phyloP scores from a whole-genome alignment of 306 rosid species.

The Purshia tridentata region DNA sequence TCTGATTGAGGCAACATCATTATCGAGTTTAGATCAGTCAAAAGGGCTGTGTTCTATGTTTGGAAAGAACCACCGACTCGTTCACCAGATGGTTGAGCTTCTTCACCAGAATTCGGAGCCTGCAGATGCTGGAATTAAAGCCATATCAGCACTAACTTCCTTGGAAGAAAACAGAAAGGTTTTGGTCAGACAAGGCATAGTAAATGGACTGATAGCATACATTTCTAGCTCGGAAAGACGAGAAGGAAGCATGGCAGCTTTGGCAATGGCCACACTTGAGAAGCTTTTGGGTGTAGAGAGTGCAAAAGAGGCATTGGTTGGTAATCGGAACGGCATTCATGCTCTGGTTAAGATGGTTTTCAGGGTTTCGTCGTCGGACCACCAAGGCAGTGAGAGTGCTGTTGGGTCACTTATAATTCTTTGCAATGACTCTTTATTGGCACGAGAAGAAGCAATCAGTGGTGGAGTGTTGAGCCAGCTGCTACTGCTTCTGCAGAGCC shows the following conservation, averaged over 20 bases:
- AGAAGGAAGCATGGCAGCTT: slow-evolving; percentile 36
- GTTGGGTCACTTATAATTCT: slow-evolving; percentile 48
- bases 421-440: slow-evolving; percentile 47
- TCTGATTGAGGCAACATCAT: slow-evolving; percentile 48
- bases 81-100: slow-evolving; percentile 40
- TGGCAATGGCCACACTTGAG: slow-evolving; percentile 54
- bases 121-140: slow-evolving; percentile 59
- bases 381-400: slow-evolving; percentile 69
- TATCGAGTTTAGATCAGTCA: slow-evolving; percentile 30
- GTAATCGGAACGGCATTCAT: slow-evolving; percentile 40
- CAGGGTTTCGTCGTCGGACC: slow-evolving; percentile 56
- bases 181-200: slow-evolving; percentile 51
- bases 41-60: slow-evolving; percentile 37
- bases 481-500: slow-evolving; percentile 75
- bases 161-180: slow-evolving; percentile 39
- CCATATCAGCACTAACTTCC: slow-evolving; percentile 49
- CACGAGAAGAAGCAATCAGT: slow-evolving; percentile 64
- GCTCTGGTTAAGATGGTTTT: slow-evolving; percentile 64
- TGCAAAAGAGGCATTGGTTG: slow-evolving; percentile 50
- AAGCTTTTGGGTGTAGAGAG: slow-evolving; percentile 52
- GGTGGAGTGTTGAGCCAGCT: slow-evolving; percentile 63
- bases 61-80: slow-evolving; percentile 41
- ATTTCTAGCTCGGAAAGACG: slow-evolving; percentile 41
- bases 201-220: slow-evolving; percentile 53
- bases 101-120: slow-evolving; percentile 33